Evolutionary conservation across 257 asterid genomes (phyloP).

Genomic region (Salvia splendens): DNA sequence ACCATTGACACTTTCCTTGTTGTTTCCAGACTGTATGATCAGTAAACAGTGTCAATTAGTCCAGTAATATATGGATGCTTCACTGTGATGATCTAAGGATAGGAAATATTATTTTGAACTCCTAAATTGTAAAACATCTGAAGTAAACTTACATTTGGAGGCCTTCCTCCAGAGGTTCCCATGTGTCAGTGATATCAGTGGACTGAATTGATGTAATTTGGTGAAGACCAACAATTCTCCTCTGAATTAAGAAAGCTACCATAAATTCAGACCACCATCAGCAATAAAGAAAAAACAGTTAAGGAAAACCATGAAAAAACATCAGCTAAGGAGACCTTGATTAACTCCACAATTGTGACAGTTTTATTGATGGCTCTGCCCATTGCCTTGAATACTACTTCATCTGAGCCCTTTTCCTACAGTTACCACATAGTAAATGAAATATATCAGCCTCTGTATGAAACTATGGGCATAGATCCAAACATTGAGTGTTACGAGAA

Average conservation of each 20-base stretch:
- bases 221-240: conserved; percentile 97
- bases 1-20: conserved; percentile 93
- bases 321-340: conserved; percentile 47
- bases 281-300: background rate
- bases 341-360: conserved; percentile 67
- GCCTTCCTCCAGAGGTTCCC: conserved; percentile 99
- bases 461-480: background rate
- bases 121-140: conserved; percentile 7
- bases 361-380: conserved; percentile 81
- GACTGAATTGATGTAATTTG: conserved; percentile 81
- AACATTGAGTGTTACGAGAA: conserved; percentile 1
- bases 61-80: conserved; percentile 7
- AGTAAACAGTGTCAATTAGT: conserved; percentile 27
- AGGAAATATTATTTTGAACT: conserved; percentile 6
- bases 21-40: conserved; percentile 69
- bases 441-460: background rate
- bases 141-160: conserved; percentile 73
- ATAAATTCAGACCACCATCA: conserved; percentile 30
- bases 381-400: conserved; percentile 73
- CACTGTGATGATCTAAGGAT: conserved; percentile 6
- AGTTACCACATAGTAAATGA: conserved; percentile 15
- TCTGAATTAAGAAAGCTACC: conserved; percentile 42
- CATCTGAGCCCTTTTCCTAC: conserved; percentile 67
- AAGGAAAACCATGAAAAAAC: background rate
- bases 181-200: conserved; percentile 88